Conservation (phyloP, 345 rosid genomes). For the Eucalyptus melliodora region DNA sequence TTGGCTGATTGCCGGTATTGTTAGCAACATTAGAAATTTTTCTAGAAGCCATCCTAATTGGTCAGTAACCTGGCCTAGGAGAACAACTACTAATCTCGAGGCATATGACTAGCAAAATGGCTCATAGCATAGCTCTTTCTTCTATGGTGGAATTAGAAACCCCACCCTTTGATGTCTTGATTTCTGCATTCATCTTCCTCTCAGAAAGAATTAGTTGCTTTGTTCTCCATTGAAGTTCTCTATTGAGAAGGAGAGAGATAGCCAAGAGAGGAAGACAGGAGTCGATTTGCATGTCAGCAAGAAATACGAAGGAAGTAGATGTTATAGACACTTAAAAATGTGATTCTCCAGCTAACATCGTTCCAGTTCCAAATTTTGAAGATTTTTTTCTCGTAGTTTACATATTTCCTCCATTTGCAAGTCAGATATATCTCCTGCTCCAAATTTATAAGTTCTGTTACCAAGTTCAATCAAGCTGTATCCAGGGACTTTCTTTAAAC, state of each 20-base stretch:
- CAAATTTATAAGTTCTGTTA: neutral
- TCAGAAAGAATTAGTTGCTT: neutral
- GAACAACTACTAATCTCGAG: neutral
- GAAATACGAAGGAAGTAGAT: neutral
- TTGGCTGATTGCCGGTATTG: neutral
- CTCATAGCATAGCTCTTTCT: neutral
- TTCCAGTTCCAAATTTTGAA: neutral
- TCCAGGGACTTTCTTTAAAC: conserved; percentile 58
- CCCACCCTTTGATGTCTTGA: neutral
- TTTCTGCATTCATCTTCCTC: neutral
- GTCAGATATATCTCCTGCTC: conserved; percentile 6
- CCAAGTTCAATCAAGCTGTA: conserved; percentile 36
- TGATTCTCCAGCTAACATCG: neutral
- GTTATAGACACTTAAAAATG: neutral
- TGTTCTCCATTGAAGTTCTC: neutral
- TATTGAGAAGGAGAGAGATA: neutral
- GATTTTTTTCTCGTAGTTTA: neutral
- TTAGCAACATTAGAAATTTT: neutral
- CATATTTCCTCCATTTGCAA: neutral
- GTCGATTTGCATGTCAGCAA: neutral
- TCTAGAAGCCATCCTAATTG: neutral
- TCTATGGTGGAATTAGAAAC: neutral
- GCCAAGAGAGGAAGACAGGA: neutral
- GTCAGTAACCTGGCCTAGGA: neutral
- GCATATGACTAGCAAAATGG: neutral